These are phyloP conservation scores for Talaromyces ruber DNA, from an alignment of 495 filamentous ascomycete species.

Conservation along the genomic window DNA sequence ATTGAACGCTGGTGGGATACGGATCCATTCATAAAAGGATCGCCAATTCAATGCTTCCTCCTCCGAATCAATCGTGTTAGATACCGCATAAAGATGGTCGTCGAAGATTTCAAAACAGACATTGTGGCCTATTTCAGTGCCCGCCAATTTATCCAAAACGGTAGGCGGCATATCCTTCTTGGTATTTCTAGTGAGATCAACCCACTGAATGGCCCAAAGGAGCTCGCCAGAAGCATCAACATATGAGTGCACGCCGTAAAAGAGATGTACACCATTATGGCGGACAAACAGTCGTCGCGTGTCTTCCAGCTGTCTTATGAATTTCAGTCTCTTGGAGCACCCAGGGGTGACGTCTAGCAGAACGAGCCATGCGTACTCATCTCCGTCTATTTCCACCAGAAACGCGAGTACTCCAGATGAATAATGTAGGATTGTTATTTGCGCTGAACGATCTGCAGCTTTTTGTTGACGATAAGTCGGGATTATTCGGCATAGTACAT, in stretches of 20 bases:
- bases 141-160: conserved; percentile 45
- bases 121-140: conserved; percentile 56
- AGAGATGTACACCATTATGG: conserved; percentile 55
- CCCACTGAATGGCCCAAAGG: conserved; percentile 55
- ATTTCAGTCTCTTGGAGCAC: conserved; percentile 21
- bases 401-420: conserved; percentile 53
- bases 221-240: conserved; percentile 39
- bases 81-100: conserved; percentile 63
- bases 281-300: conserved; percentile 57
- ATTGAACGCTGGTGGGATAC: conserved; percentile 39
- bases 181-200: conserved; percentile 32
- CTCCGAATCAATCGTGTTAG: conserved; percentile 55
- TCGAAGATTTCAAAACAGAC: conserved; percentile 66
- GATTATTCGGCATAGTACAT: conserved; percentile 29
- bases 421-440: conserved; percentile 53
- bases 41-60: conserved; percentile 60
- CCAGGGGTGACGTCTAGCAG: conserved; percentile 39
- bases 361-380: conserved; percentile 44
- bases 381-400: conserved; percentile 25
- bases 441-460: conserved; percentile 22
- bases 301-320: conserved; percentile 31
- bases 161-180: conserved; percentile 24
- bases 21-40: conserved; percentile 63
- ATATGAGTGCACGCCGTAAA: conserved; percentile 55
- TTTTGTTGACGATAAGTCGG: conserved; percentile 17